A percentile compares a stretch with the other conserved stretches of the same genome.
Evolutionary conservation across 1,139 yeast species (phyloP).

Genomic region (Geotrichum citri-aurantii): DNA sequence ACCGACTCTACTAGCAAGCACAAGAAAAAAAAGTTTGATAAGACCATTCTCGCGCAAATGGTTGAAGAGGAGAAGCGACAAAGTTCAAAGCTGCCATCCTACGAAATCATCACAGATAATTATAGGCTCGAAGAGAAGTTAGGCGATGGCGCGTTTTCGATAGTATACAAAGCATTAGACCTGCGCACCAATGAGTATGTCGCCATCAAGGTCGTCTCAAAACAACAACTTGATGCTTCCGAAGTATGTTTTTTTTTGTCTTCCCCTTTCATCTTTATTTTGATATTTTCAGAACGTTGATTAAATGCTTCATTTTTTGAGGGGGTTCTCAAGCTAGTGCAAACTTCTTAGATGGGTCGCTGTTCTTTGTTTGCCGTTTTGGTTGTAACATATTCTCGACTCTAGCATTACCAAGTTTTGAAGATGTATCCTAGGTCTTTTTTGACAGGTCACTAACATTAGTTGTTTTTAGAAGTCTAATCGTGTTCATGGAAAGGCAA

Average conservation of each 20-base stretch:
- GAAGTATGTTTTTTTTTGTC: conserved; percentile 29
- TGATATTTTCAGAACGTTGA: neutral
- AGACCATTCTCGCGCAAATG: conserved; percentile 49
- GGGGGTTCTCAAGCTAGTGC: too few relatives aligned
- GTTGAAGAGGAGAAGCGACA: conserved; percentile 55
- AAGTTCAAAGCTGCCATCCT: conserved; percentile 39
- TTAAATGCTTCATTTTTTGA: too few relatives aligned
- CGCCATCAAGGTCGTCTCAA: conserved; percentile 82
- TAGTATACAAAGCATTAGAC: conserved; percentile 70
- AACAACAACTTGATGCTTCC: conserved; percentile 49
- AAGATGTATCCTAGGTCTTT: neutral
- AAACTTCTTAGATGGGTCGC: neutral
- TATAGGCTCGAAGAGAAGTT: conserved; percentile 44
- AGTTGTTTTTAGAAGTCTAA: neutral
- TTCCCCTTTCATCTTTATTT: neutral
- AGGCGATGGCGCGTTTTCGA: conserved; percentile 81
- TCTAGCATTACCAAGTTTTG: neutral
- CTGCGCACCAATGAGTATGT: conserved; percentile 45
- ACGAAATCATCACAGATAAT: conserved; percentile 45
- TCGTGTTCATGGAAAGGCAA: neutral
- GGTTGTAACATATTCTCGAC: neutral
- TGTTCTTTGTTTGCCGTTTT: neutral
- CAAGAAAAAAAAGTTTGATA: conserved; percentile 40
- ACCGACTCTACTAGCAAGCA: conserved; percentile 20
- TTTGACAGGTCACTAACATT: neutral